Percentiles rank a stretch among this genome's conserved stretches.
These are phyloP conservation scores for Flaveria sonorensis DNA, from an alignment of 129 eudicot genomes.

Conservation along the genomic window DNA sequence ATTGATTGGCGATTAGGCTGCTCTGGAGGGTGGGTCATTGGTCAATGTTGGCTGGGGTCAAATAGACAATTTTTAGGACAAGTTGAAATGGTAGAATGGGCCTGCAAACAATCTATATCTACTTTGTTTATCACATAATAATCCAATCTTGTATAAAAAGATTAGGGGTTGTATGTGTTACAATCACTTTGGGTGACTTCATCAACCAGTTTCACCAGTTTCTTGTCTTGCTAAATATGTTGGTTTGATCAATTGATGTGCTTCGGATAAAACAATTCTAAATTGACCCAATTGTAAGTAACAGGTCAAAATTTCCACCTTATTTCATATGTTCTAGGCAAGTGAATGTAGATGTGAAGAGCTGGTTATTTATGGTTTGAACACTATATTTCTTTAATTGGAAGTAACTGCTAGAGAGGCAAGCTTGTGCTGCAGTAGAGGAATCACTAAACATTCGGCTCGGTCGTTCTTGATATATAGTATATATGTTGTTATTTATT, in stretches of 20 bases:
- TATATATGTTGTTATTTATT: no score
- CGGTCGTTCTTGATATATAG: no score
- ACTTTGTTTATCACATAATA: not conserved
- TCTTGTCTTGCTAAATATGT: no score
- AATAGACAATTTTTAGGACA: not conserved
- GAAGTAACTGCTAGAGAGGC: constrained; percentile 57
- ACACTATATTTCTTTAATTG: constrained; percentile 23
- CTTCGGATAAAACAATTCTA: no score
- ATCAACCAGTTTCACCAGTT: no score
- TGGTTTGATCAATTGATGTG: no score
- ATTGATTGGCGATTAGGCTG: not conserved
- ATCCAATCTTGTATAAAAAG: no score
- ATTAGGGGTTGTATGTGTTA: no score
- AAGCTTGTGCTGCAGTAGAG: no score
- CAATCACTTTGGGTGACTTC: no score
- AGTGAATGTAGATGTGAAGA: constrained; percentile 96
- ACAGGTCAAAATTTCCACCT: not conserved
- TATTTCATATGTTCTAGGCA: constrained; percentile 46
- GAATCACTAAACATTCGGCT: no score
- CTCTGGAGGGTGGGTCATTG: no score
- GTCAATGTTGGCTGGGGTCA: not conserved
- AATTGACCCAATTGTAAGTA: not conserved
- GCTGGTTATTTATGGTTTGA: constrained; percentile 60
- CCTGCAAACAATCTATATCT: not conserved
- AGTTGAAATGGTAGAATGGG: not conserved